These are phyloP conservation scores for Cladosporium sp. DNA, from an alignment of 2,329 filamentous ascomycete species.

Conservation along the genomic window DNA sequence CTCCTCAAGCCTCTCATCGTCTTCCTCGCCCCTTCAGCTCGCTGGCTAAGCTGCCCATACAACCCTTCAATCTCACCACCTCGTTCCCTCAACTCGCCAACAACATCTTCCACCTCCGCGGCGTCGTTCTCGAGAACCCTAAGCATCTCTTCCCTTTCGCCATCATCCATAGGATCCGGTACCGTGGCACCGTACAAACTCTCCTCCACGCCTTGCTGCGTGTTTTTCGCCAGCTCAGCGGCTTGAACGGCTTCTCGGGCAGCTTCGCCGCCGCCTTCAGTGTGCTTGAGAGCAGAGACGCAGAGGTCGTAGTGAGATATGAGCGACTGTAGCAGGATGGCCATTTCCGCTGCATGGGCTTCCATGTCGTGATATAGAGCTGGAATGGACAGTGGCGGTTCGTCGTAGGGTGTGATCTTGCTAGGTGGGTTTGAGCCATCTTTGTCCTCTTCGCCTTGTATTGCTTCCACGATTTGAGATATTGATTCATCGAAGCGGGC, in stretches of 20 bases:
- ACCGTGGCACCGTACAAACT: slow-evolving; percentile 51
- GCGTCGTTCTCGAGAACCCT: slow-evolving; percentile 71
- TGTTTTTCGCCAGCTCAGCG: slow-evolving; percentile 28
- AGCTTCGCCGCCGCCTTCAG: slow-evolving; percentile 58
- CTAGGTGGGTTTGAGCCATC: slow-evolving; percentile 16
- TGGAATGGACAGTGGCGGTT: slow-evolving; percentile 38
- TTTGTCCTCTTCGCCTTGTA: slow-evolving; percentile 12
- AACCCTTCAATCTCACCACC: slow-evolving; percentile 73
- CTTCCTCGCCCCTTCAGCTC: slow-evolving; percentile 55
- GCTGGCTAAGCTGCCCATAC: slow-evolving; percentile 58
- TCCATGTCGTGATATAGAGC: slow-evolving; percentile 55
- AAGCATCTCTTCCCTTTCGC: slow-evolving; percentile 79
- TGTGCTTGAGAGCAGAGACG: slow-evolving; percentile 84
- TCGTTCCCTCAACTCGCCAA: slow-evolving; percentile 66
- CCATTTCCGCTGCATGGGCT: slow-evolving; percentile 75
- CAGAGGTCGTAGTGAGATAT: slow-evolving; percentile 90
- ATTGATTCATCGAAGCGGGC: slow-evolving; percentile 68
- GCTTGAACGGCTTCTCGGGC: slow-evolving; percentile 37
- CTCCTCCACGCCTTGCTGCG: slow-evolving; percentile 51
- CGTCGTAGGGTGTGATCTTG: slow-evolving; percentile 32
- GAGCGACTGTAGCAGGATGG: slow-evolving; percentile 71
- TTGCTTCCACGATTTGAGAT: slow-evolving; percentile 15
- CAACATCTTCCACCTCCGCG: slow-evolving; percentile 58
- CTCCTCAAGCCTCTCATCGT: slow-evolving; percentile 56
- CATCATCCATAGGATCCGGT: slow-evolving; percentile 64